Evolutionary conservation across 2,329 filamentous ascomycete species (phyloP), one percentile per base, ranked within the genome.

Genomic region (Paradendryphiella salina): DNA sequence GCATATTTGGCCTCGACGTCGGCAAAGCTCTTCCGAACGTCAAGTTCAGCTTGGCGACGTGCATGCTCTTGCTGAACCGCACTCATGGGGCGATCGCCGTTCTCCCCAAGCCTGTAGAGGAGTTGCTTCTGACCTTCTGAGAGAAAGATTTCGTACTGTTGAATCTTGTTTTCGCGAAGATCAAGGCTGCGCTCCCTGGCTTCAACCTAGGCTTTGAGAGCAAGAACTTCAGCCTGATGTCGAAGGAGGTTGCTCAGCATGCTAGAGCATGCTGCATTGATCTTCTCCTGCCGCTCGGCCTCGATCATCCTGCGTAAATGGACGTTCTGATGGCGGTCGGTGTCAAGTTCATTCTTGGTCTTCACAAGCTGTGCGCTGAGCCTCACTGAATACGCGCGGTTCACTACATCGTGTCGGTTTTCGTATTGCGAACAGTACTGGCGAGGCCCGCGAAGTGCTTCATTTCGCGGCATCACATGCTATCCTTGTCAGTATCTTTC

Each of bases 51-150:
- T 21, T 61, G 45, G 4, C 29, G 48, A 1, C 38, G 47, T 5
- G 53, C 32, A 0, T 55, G 41, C 5, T 60, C 48, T 4, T 46
- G 40, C 0, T 65, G 47, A 1, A 59, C 33, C 0, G 26, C 44
- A 7, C 36, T 50, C 53, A 64, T 61, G 6, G 38, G 29, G 0
- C 40, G 38, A 3, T 49, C 44, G 2, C 53, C 60, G 0, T 47
- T 43, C 15, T 59, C 26, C 11, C 60, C 56, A 1, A 56, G 40
- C 14, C 57, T 29, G 15, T 38, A 23, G 9, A 52, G 36, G 4
- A 65, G 36, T 13, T 64, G 60, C 23, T 56, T 63, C 39, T 69
- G 64, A 5, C 67, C 67, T 17, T 54, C 46, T 4, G 53, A 26
- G 2, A 69, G 59, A 26, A 60, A 63, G 0, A 50, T 17, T 26